Base-by-base conservation (phyloP, 257 asterid genomes). In the Orobanche coerulescens region DNA sequence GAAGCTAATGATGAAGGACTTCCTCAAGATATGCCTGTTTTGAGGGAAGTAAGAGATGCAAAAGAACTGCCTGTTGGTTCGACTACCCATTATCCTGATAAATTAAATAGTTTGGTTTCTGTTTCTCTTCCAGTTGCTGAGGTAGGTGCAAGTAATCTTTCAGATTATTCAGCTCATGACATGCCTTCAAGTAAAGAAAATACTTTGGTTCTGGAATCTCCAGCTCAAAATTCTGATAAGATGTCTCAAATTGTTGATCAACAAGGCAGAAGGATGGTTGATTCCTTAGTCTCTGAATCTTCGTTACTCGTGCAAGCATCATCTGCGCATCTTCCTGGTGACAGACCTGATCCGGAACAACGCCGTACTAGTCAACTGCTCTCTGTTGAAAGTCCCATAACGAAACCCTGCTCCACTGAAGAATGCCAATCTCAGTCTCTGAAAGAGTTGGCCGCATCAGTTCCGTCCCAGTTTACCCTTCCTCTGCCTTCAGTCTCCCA, bases 191-290 rank as follows among this genome's bases (percentile, higher is more conserved):
- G 73, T 30, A 47, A 39, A 19, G 69, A 66, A 20, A 46, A 58
- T 57, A 28, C 58, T 70, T 65, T 50, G 23, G 26, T 66, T 65
- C 56, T 62, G 56, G 79, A 80, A 57, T 66, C 82, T 54, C 68
- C 69, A 14, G 65, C 49, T 55, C 67, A 70, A n/a, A 30, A 43
- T 68, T 66, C 71, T 69, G 68, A 56, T 65, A 71, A 65, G 63
- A 60, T 66, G 57, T 73, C 71, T 31, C 81, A 54, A 70, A 62
- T 50, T 73, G 69, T 67, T 70, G 76, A 73, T 68, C 80, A 73
- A 47, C 71, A 78, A 57, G 71, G 64, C 61, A 66, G 65, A 59
- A 40, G 46, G 57, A 60, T 74, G 56, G 69, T 61, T 71, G 76
- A 60, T 64, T 71, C 78, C n/a, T 49, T 73, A 49, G 52, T 53